Base-by-base conservation (phyloP, 106 monocot genomes). In the Dioscorea alata region DNA sequence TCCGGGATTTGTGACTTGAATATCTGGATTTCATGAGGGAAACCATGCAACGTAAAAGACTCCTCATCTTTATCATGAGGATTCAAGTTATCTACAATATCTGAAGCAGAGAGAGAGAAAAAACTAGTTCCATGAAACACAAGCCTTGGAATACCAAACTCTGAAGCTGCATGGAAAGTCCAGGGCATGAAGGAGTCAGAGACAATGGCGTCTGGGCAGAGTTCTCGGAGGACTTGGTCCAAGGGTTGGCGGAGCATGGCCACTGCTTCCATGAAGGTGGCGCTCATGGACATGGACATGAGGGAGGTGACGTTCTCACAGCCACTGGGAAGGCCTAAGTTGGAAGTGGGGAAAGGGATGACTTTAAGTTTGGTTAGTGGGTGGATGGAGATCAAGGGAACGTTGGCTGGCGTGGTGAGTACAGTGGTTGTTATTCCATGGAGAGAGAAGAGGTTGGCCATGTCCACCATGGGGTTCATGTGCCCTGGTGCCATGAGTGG, bases 101-200 rank as follows among this genome's bases (percentile, higher is more conserved):
- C 33, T 15, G 14, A 4, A 64, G 15, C 49, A 49, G 59, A 78
- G 63, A 49, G 58, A 0, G 78, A 0, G 22, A 72, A 72, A 59
- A 60, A 72, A 50, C 78, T 19, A 32, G 32, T 61, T 4, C 66
- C 71, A 33, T 61, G 15, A 71, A 78, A 78, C 12, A 33, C 19
- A 33, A 78, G 48, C 16, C 71, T 6, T 3, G 78, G 78, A 12
- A 78, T 25, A n/a, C 51, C 35, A 31, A 60, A 0, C 18, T 66
- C 66, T 2, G 33, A 9, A 2, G 78, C 65, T 7, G 60, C 33
- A 22, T 60, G 51, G 14, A 51, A 13, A 4, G 66, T 71, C 78
- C 72, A 78, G 0, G 71, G 65, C 32, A 67, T 19, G 66, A 78
- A 49, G 21, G 59, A 48, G 33, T 78, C 71, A 28, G 66, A 60